Conservation (phyloP, 306 rosid species). For the Prunus dulcis region DNA sequence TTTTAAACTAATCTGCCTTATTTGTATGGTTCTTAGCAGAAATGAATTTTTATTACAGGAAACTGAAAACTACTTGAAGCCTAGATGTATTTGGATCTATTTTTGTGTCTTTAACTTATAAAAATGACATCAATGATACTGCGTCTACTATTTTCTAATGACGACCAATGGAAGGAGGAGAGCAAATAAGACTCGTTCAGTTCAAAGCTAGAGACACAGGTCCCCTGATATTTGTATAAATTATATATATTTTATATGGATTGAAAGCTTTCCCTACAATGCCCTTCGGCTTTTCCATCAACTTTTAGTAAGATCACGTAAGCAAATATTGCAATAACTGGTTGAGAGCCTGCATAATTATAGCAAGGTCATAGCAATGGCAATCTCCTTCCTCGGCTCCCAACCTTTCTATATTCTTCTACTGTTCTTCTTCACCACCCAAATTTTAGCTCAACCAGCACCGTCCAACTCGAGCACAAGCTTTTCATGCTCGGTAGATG, state of each 20-base stretch:
- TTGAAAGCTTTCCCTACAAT: not conserved
- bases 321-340: constrained; percentile 11
- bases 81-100: constrained; percentile 16
- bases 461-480: constrained; percentile 24
- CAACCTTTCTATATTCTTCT: constrained; percentile 26
- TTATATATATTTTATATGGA: not conserved
- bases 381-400: constrained; percentile 27
- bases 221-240: constrained; percentile 1
- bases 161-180: not conserved
- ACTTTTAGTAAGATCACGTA: not conserved
- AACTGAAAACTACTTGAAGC: not conserved
- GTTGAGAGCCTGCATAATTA: not conserved
- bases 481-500: constrained; percentile 54
- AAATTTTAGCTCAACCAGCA: constrained; percentile 34
- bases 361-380: constrained; percentile 41
- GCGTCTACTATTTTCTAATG: not conserved
- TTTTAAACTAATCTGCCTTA: constrained; percentile 11
- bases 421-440: constrained; percentile 25
- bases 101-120: constrained; percentile 14
- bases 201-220: not conserved
- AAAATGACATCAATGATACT: not conserved
- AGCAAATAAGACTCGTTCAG: not conserved
- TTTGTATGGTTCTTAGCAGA: constrained; percentile 19
- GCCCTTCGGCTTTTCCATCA: constrained; percentile 10
- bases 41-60: constrained; percentile 7